phyloP scores from a whole-genome alignment of 139 green algal genomes.

The Pycnococcus provasolii region DNA sequence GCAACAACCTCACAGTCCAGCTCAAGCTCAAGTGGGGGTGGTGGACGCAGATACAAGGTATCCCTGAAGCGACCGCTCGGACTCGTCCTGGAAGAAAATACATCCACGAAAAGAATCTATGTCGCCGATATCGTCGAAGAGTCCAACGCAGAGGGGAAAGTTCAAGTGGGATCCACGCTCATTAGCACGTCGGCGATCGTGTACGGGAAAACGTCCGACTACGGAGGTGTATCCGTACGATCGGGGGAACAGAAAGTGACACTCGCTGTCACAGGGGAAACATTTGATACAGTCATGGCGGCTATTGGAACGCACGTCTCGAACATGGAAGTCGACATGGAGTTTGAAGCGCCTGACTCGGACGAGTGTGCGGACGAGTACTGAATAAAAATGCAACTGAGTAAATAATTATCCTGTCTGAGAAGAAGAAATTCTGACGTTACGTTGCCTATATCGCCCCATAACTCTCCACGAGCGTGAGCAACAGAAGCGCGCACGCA shows the following conservation, averaged over 20 bases:
- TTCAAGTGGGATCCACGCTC: slow-evolving; percentile 1
- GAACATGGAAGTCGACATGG: slow-evolving; percentile 1
- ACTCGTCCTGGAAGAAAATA: slow-evolving; percentile 9
- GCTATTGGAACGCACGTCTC: slow-evolving; percentile 6
- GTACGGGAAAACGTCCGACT: slow-evolving; percentile 1
- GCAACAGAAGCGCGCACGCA: too few species aligned
- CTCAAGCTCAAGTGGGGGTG: too few species aligned
- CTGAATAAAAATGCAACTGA: too few species aligned
- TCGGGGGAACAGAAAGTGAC: slow-evolving; percentile 8
- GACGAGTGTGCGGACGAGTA: too few species aligned
- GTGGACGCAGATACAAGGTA: neutral
- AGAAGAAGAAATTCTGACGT: too few species aligned
- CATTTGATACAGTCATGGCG: slow-evolving; percentile 23
- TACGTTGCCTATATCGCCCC: too few species aligned
- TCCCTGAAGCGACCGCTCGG: slow-evolving; percentile 14
- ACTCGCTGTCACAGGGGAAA: slow-evolving; percentile 10
- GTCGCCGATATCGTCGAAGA: slow-evolving; percentile 13
- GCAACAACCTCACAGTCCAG: too few species aligned
- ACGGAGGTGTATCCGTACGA: slow-evolving; percentile 9
- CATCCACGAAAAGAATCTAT: neutral
- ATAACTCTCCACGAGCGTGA: too few species aligned
- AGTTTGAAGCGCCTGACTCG: neutral
- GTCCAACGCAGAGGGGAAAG: neutral
- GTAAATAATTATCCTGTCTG: too few species aligned
- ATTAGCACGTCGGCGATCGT: slow-evolving; percentile 5